Evolutionary conservation across 345 rosid species (phyloP), one percentile per base, ranked within the genome.

Genomic region (Sonneratia alba): DNA sequence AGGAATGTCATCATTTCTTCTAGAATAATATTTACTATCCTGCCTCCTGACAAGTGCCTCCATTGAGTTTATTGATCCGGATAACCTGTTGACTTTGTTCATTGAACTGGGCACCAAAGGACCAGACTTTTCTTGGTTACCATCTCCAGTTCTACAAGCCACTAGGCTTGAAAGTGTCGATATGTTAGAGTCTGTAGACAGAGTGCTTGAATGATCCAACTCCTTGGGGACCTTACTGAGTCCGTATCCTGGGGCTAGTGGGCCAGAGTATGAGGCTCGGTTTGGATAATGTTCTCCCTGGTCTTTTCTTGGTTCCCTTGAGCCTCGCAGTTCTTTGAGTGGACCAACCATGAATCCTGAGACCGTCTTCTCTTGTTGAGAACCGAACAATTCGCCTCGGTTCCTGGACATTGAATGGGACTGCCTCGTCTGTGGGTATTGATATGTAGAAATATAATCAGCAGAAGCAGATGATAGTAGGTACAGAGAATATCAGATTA

Each of bases 231-330:
- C 48, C 77, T 82, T 87, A 36, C 71, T 72, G 76, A 75, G 79
- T 72, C 74, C 73, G 18, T 67, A 34, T 18, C 85, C 85, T 11
- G 72, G 83, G 67, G 79, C 81, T 73, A 87, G 68, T 15, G 95
- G 91, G 55, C 90, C 95, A 8, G 95, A 86, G 76, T 79, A 83
- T 8, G 90, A 84, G 57, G 79, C 83, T 74, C 83, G 80, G 77
- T 56, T 75, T 8, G 72, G 74, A 16, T 74, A 79, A 66, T 79
- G 74, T 27, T 79, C 85, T 47, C 19, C 12, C 53, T 74, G 70
- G 64, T 82, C 86, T 82, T 72, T 76, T 66, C 76, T 84, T 48
- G 69, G 74, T 59, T 85, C 87, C 68, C 75, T 87, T 13, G 68
- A 57, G 43, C 59, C 76, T 66, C 79, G 81, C 38, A 72, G 22